Evolutionary conservation across 345 rosid species (phyloP), one percentile per base, ranked within the genome.

Genomic region (Populus nigra): DNA sequence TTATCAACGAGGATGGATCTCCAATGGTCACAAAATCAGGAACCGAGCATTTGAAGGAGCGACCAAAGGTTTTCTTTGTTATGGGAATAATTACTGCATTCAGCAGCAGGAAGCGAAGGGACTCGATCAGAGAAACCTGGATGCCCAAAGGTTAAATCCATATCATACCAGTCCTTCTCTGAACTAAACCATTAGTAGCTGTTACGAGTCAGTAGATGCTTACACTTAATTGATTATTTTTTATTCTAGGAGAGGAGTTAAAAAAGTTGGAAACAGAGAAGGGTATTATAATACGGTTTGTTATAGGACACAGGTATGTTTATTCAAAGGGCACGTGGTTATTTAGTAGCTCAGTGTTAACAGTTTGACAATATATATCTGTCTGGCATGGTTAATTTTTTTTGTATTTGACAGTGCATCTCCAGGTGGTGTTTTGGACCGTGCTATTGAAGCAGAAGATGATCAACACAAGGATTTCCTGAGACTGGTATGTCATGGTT

Each of bases 11-110:
- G 22, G 89, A 86, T 79, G 88, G 84, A 81, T 81, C 85, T 77
- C 82, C 84, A 22, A 67, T 76, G 31, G 82, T 67, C 65, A 82
- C 41, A 55, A 81, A 87, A 68, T 78, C 89, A 71, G 86, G 85
- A 78, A 74, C 69, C 3, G 86, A 91, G 73, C 83, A 83, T 15
- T 80, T 83, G 55, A 93, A 85, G 82, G 80, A 81, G 65, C 90
- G 91, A 57, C 90, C 75, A 75, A 89, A 89, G 83, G 86, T 89
- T 73, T 90, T 92, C 86, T 89, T 88, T 87, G 92, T 90, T 36
- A 90, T 90, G 96, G 96, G 96, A 76, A 88, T 92, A 80, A 89
- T 89, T 10, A 92, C 96, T 41, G 92, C 92, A 67, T 92, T 92
- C 85, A 89, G 96, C 84, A 92, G 94, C 81, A 88, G 96, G 85